Base-by-base conservation (phyloP, 176 grass and related monocot species). In the Aegilops bicornis region DNA sequence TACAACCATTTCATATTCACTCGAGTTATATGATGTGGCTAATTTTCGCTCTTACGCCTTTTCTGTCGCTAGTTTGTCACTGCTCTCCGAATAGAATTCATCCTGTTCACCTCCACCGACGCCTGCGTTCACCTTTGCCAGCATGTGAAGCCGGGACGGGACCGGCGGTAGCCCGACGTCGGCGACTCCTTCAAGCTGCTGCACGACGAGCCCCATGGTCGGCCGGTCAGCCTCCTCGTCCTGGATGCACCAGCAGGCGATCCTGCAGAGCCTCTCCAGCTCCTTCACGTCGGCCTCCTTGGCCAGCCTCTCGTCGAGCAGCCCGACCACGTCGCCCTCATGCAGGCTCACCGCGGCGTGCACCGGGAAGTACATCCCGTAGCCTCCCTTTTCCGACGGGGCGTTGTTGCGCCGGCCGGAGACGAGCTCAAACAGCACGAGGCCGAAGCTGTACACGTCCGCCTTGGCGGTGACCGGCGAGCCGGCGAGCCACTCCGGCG, bases 361-460 rank as follows among this genome's bases (percentile, higher is more conserved):
- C 24, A 91, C 79, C 35, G 89, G 92, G 76, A 93, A 88, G 89
- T 91, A 91, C 48, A 65, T 11, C 3, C 37, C 52, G 25, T 58
- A 37, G 76, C 75, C 33, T 10, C 66, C 80, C 31, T 71, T 68
- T 7, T 22, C 62, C 13, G 62, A 37, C 1, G 67, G 62, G 20
- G 8, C 33, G 10, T 37, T 91, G 89, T 91, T 93, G 60, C 89
- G 89, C 61, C 79, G 70, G 35, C 89, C 86, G 5, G 92, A 93
- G 54, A 91, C 20, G 39, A 93, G 84, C 74, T 93, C 88, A 7
- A 91, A 85, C 29, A 91, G 76, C 79, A 91, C 25, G 60, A 91
- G 54, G 17, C 92, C 92, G 33, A 89, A 91, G 62, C 83, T 91
- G 80, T 88, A 93, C 43, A 91, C 89, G 43, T 91, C 92, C 7